These are phyloP conservation scores for Coemansia sp. DNA, from an alignment of 192 early-diverging fungal genomes.

Conservation along the genomic window DNA sequence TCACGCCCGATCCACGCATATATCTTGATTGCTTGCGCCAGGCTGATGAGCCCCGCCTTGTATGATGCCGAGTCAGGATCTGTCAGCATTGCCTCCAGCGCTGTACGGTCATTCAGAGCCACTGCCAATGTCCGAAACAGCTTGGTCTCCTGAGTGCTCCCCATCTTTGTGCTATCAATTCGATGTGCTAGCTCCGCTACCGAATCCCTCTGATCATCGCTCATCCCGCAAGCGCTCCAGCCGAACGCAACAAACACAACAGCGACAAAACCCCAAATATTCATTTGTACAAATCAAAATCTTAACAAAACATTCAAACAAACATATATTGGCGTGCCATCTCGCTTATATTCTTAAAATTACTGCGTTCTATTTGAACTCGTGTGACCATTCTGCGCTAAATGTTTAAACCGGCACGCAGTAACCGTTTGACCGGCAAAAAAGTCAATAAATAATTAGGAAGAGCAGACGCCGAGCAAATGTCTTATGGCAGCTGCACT, in stretches of 20 bases:
- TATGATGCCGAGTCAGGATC: constrained; percentile 35
- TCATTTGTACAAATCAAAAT: neutral
- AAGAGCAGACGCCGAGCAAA: too few species aligned
- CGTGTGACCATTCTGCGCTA: constrained; percentile 11
- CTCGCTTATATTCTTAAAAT: neutral
- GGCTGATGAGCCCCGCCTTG: constrained; percentile 42
- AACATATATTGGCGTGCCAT: neutral
- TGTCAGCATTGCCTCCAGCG: constrained; percentile 38
- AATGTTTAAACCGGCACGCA: neutral
- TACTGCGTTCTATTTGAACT: neutral
- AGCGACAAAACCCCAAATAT: neutral
- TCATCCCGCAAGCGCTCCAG: constrained; percentile 6
- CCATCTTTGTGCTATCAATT: constrained; percentile 16
- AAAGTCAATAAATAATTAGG: neutral
- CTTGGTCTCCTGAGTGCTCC: constrained; percentile 23
- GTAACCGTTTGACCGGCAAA: neutral
- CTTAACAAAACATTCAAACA: neutral
- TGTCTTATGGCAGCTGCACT: too few species aligned
- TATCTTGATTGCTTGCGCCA: constrained; percentile 41
- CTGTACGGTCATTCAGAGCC: constrained; percentile 39
- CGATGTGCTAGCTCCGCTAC: constrained; percentile 15
- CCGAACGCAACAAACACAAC: neutral
- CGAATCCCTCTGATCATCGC: constrained; percentile 17
- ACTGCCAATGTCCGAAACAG: constrained; percentile 23
- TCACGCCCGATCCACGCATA: constrained; percentile 43